phyloP scores from a whole-genome alignment of 2,329 filamentous ascomycete species.

The Metarhizium album region DNA sequence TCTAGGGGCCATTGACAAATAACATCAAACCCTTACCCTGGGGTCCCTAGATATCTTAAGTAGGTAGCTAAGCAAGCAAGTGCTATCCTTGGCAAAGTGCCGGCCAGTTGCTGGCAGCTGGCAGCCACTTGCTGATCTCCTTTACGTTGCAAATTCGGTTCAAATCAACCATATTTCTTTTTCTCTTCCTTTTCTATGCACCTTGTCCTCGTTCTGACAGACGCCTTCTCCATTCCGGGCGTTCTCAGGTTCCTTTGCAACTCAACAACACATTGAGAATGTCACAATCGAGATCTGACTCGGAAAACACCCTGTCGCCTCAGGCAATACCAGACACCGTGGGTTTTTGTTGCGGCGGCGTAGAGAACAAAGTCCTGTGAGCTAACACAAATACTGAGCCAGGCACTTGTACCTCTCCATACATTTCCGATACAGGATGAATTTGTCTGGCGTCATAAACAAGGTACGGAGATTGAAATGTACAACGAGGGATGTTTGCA shows the following conservation, averaged over 20 bases:
- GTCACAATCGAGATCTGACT: neutral
- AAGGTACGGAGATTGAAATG: slow-evolving; percentile 23
- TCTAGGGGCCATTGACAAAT: too few species aligned
- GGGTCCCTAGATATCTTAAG: too few species aligned
- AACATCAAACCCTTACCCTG: too few species aligned
- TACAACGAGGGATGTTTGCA: slow-evolving; percentile 19
- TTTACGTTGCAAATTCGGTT: neutral
- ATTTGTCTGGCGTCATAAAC: slow-evolving; percentile 18
- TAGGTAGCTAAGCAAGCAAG: too few species aligned
- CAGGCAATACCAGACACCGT: neutral
- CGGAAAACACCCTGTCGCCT: neutral
- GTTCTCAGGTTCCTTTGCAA: neutral
- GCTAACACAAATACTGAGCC: neutral
- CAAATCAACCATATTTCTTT: neutral
- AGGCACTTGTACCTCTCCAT: slow-evolving; percentile 9
- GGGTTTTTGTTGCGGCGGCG: neutral
- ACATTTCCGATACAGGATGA: slow-evolving; percentile 14
- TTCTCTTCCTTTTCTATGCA: too few species aligned
- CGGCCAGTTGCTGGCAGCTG: neutral
- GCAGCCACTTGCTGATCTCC: too few species aligned
- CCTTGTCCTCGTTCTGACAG: too few species aligned
- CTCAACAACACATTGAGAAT: neutral
- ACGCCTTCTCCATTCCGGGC: too few species aligned
- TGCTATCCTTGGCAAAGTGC: too few species aligned
- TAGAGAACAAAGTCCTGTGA: neutral